Percentiles rank a stretch among this genome's conserved stretches.
Evolutionary conservation across 2,329 filamentous ascomycete species (phyloP).

Genomic region (Penicillium sp.): DNA sequence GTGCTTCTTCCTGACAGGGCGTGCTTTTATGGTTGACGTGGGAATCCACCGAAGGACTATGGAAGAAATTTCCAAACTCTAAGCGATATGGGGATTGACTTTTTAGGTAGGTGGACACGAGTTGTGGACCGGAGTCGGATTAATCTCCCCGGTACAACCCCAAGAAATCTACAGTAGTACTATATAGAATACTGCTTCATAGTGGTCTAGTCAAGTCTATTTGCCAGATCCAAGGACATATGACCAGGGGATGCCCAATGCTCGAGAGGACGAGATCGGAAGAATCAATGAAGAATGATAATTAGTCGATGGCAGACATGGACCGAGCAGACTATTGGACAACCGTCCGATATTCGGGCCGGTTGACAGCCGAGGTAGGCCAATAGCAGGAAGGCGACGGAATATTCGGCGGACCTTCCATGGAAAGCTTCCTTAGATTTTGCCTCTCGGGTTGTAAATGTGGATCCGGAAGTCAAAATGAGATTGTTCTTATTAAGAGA

Average conservation of each 20-base stretch:
- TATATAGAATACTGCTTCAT: no score
- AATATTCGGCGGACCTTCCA: slow-evolving; percentile 17
- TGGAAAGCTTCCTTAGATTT: slow-evolving; percentile 4
- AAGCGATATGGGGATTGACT: not conserved
- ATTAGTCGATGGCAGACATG: not conserved
- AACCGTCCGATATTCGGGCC: slow-evolving; percentile 8
- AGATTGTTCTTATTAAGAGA: not conserved
- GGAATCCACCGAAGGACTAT: not conserved
- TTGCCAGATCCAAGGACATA: not conserved
- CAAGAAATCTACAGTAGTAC: no score
- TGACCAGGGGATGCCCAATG: not conserved
- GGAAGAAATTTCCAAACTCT: not conserved
- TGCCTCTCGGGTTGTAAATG: slow-evolving; percentile 7
- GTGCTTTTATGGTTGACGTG: not conserved
- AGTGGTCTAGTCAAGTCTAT: not conserved
- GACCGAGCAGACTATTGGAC: slow-evolving; percentile 3
- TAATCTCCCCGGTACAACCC: not conserved
- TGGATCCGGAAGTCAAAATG: not conserved
- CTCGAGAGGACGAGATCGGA: not conserved
- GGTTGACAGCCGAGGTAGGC: not conserved
- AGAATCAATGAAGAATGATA: not conserved
- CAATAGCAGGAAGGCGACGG: not conserved
- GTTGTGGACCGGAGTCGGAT: not conserved
- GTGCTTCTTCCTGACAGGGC: no score
- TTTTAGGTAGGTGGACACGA: not conserved